Conservation (phyloP, 2,329 filamentous ascomycete species). For the Fusarium sp. region DNA sequence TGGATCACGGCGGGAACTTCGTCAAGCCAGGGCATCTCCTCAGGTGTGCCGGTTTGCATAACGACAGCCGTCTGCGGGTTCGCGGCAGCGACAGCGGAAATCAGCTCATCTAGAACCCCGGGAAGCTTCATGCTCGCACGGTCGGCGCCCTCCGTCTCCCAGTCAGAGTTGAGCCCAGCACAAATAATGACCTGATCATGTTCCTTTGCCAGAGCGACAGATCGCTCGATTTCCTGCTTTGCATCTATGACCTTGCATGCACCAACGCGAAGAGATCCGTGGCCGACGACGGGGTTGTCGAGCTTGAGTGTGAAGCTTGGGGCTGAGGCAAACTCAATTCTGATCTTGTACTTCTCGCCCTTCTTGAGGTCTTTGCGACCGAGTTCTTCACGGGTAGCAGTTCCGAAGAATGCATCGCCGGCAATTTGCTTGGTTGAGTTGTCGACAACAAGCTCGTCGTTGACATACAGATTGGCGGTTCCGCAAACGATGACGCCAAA, state of each 20-base stretch:
- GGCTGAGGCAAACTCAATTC: conserved; percentile 70
- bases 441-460: conserved; percentile 72
- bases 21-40: conserved; percentile 76
- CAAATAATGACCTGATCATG: conserved; percentile 84
- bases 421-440: conserved; percentile 73
- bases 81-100: conserved; percentile 71
- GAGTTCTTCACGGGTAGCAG: conserved; percentile 72
- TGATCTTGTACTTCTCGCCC: conserved; percentile 69
- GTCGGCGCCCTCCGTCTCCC: conserved; percentile 84
- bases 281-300: conserved; percentile 65
- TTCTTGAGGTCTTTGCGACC: conserved; percentile 69
- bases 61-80: conserved; percentile 80
- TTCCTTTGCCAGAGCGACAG: conserved; percentile 74
- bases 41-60: conserved; percentile 81
- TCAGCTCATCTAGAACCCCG: conserved; percentile 76
- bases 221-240: conserved; percentile 71
- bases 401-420: conserved; percentile 74
- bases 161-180: conserved; percentile 82
- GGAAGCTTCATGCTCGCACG: conserved; percentile 84
- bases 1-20: conserved; percentile 73
- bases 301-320: conserved; percentile 67
- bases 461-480: conserved; percentile 73
- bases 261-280: conserved; percentile 73
- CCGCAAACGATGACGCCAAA: conserved; percentile 75
- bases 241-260: conserved; percentile 69